Percentiles rank a stretch among this genome's conserved stretches.
phyloP scores from a whole-genome alignment of 2,329 filamentous ascomycete genomes.

The Paramyrothecium sp. region DNA sequence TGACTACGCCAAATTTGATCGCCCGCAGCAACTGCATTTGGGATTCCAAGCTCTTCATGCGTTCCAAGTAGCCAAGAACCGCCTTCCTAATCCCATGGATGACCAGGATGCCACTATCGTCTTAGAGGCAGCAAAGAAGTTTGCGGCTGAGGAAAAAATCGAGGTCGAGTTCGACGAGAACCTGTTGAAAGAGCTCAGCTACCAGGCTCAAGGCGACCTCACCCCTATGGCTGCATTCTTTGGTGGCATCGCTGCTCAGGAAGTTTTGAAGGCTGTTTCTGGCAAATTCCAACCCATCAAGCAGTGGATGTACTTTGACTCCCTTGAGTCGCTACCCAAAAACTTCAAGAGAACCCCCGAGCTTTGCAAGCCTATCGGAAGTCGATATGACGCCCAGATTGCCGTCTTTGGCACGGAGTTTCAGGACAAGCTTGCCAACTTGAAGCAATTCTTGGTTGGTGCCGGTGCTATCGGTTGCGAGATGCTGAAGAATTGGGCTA shows the following conservation, averaged over 20 bases:
- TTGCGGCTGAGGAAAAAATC: constrained; percentile 69
- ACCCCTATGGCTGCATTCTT: constrained; percentile 94
- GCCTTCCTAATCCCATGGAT: constrained; percentile 80
- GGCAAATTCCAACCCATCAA: constrained; percentile 96
- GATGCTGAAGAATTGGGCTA: constrained; percentile 99
- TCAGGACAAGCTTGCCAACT: constrained; percentile 88
- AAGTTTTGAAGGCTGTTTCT: constrained; percentile 94
- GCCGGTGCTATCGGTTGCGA: constrained; percentile 97
- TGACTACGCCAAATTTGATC: constrained; percentile 97
- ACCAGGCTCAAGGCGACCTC: constrained; percentile 88
- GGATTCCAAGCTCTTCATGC: constrained; percentile 90
- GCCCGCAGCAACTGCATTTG: constrained; percentile 86
- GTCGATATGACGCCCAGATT: constrained; percentile 94
- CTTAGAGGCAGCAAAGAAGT: constrained; percentile 69
- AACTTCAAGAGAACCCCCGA: constrained; percentile 76
- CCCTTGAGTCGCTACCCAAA: constrained; percentile 87
- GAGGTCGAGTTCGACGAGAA: constrained; percentile 83
- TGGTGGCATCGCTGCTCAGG: constrained; percentile 88
- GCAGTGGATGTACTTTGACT: constrained; percentile 98
- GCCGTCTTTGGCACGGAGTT: constrained; percentile 92
- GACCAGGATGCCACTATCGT: constrained; percentile 80
- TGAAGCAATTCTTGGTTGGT: constrained; percentile 92
- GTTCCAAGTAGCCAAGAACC: constrained; percentile 73
- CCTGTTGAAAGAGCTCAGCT: constrained; percentile 87
- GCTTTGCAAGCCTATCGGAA: constrained; percentile 79